Evolutionary conservation across 2,329 filamentous ascomycete genomes (phyloP).

Genomic region (Ceratocystis albifundus): DNA sequence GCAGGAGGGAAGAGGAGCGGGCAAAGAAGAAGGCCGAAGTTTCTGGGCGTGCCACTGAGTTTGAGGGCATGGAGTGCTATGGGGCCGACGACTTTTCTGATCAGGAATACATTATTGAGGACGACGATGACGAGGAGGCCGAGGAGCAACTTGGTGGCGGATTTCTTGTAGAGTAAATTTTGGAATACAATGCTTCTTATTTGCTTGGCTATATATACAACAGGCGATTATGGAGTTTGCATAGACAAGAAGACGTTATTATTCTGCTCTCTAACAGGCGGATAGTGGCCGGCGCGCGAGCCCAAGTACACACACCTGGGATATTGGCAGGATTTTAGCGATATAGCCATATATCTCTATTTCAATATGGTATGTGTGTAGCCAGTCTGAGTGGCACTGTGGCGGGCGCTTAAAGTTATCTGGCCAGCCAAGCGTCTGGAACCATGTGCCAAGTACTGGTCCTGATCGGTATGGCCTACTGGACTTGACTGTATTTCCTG

Average conservation of each 20-base stretch:
- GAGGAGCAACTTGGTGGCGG: constrained; percentile 13
- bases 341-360: too few relatives aligned
- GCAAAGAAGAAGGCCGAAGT: neutral
- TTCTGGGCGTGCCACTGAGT: neutral
- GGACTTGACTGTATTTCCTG: neutral
- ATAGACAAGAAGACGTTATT: neutral
- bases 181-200: neutral
- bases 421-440: neutral
- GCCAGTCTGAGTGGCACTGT: neutral
- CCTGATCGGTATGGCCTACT: neutral
- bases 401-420: neutral
- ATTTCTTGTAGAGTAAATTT: constrained; percentile 9
- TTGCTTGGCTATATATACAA: neutral
- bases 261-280: neutral
- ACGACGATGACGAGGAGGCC: constrained; percentile 13
- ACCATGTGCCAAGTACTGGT: neutral
- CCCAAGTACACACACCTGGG: too few relatives aligned
- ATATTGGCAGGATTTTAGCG: too few relatives aligned
- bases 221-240: neutral
- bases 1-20: neutral
- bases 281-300: neutral
- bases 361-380: neutral
- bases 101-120: constrained; percentile 11
- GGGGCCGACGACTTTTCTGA: neutral
- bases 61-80: neutral